These are phyloP conservation scores for Eremothecium gossypii DNA, from an alignment of 1,139 yeast genomes.

Conservation along the genomic window DNA sequence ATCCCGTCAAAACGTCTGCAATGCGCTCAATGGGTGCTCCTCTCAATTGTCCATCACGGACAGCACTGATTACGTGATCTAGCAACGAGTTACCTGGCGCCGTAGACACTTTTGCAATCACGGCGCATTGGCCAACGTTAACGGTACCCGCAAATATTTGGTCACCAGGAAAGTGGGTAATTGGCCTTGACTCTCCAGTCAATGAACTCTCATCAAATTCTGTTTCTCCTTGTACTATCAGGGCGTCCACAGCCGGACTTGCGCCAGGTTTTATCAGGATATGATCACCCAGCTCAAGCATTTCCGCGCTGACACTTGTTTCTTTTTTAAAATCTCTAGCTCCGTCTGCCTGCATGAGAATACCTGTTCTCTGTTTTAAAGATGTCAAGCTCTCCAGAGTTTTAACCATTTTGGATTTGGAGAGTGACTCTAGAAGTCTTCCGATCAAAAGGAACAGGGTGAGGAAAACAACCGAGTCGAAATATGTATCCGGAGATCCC, in stretches of 20 bases:
- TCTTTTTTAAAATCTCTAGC: constrained; percentile 26
- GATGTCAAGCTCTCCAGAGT: constrained; percentile 48
- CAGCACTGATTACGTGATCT: constrained; percentile 62
- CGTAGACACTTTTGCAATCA: constrained; percentile 50
- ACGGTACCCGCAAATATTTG: constrained; percentile 67
- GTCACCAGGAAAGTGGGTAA: constrained; percentile 43
- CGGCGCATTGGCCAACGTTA: constrained; percentile 47
- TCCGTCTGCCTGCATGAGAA: constrained; percentile 35
- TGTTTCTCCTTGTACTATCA: constrained; percentile 46
- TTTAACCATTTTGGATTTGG: constrained; percentile 59
- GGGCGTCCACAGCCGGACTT: constrained; percentile 65
- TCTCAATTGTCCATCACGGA: constrained; percentile 62
- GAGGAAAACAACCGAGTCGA: constrained; percentile 70
- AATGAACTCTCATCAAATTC: constrained; percentile 70
- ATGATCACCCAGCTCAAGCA: constrained; percentile 54
- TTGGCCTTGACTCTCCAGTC: constrained; percentile 59
- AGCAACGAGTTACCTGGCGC: constrained; percentile 57
- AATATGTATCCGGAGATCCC: constrained; percentile 57
- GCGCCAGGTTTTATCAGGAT: constrained; percentile 56
- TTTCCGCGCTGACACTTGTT: constrained; percentile 38
- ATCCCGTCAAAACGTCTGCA: constrained; percentile 63
- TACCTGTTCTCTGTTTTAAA: constrained; percentile 44
- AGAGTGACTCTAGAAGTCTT: constrained; percentile 53
- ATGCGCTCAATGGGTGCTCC: constrained; percentile 68
- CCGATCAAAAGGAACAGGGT: constrained; percentile 66